These are phyloP conservation scores for Trypanosoma vivax DNA, from an alignment of 208 protist species.

Conservation along the genomic window DNA sequence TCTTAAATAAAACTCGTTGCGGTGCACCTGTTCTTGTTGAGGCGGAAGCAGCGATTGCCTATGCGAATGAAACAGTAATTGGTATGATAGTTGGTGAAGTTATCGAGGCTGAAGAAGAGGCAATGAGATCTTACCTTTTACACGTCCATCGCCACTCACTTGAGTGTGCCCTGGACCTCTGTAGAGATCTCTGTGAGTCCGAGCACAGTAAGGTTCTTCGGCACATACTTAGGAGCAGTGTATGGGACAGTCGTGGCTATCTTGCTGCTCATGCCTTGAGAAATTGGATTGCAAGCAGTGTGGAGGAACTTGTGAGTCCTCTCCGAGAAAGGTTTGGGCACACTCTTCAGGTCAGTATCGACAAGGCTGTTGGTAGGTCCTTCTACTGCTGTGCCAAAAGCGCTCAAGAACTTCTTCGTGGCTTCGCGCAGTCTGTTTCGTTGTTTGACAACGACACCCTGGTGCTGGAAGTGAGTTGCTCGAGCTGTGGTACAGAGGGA, in stretches of 20 bases:
- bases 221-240: too few relatives aligned
- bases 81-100: slow-evolving; percentile 31
- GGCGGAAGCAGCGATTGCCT: slow-evolving; percentile 21
- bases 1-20: slow-evolving; percentile 23
- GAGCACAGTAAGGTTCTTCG: slow-evolving; percentile 14
- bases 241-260: too few relatives aligned
- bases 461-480: neutral
- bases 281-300: too few relatives aligned
- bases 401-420: neutral
- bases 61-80: slow-evolving; percentile 20
- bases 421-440: neutral
- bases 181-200: neutral
- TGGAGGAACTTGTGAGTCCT: too few relatives aligned
- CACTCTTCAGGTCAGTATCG: too few relatives aligned
- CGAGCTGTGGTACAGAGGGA: neutral
- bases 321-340: too few relatives aligned
- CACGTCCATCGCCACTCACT: slow-evolving; percentile 10
- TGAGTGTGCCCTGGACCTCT: neutral
- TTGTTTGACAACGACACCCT: neutral
- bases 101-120: slow-evolving; percentile 22
- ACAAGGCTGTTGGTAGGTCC: too few relatives aligned
- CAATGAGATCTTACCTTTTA: slow-evolving; percentile 31
- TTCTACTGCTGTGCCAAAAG: slow-evolving; percentile 1
- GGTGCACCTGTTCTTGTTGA: slow-evolving; percentile 18
- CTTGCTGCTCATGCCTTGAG: too few relatives aligned